These are phyloP conservation scores for Cercospora sesami DNA, from an alignment of 2,329 filamentous ascomycete species.

Conservation along the genomic window DNA sequence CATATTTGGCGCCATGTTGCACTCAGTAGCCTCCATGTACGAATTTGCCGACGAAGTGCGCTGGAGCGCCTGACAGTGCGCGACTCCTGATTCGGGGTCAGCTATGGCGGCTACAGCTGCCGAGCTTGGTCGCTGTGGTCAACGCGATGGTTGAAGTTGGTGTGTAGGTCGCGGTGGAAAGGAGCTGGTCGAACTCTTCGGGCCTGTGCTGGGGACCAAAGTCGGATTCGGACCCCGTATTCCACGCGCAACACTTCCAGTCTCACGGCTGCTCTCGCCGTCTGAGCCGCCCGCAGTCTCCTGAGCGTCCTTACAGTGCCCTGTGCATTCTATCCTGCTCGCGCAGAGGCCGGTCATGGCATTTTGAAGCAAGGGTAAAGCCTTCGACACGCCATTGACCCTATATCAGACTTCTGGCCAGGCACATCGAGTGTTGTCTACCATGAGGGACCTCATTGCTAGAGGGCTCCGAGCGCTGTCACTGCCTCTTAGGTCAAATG, in stretches of 20 bases:
- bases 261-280: background rate
- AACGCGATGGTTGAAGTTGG: background rate
- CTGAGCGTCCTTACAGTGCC: background rate
- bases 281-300: background rate
- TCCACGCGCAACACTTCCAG: background rate
- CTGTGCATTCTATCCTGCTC: background rate
- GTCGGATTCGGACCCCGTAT: background rate
- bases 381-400: background rate
- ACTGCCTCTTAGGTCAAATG: background rate
- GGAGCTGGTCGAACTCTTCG: background rate
- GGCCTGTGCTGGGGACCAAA: background rate
- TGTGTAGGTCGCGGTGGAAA: background rate
- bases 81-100: too few species aligned
- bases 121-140: too few species aligned
- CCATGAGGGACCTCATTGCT: background rate
- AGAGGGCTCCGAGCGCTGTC: background rate
- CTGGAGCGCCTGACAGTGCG: too few species aligned
- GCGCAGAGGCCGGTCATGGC: too few species aligned
- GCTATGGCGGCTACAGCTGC: too few species aligned
- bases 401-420: background rate
- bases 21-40: too few species aligned
- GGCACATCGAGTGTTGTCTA: background rate
- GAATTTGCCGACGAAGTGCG: too few species aligned
- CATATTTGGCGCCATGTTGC: too few species aligned
- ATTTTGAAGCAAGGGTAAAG: background rate